Evolutionary conservation across 2,329 filamentous ascomycete genomes (phyloP), one percentile per base, ranked within the genome.

Genomic region (Pseudogymnoascus sp.): DNA sequence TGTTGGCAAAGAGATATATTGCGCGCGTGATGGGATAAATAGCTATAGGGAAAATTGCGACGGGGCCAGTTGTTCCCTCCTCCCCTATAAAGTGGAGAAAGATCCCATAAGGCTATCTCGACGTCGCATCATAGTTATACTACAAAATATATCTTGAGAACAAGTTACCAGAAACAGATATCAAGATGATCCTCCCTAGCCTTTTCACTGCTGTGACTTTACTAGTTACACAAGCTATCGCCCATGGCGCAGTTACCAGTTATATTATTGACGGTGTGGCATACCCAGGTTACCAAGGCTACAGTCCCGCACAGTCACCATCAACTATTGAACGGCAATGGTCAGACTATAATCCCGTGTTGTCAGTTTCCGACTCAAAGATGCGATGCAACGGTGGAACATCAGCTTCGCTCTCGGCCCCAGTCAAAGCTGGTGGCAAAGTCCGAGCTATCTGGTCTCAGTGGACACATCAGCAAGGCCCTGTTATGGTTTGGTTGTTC

Each of bases 391-490:
- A 83, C 69, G 80, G 80, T 60, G 81, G 81, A 62, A 75, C 77
- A 62, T 75, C 78, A 26, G 75, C 81, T 5, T 71, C 73, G 1
- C 69, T 79, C 5, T 72, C 71, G 33, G 81, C 79, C 1, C 72
- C 74, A 33, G 71, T 81, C 62, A 70, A 74, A 5, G 79, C 81
- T 4, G 81, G 81, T 35, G 66, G 71, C 15, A 76, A 73, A 47
- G 72, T 84, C 59, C 78, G 77, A 8, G 78, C 81, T 13, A 71
- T 77, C 65, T 83, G 81, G 80, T 69, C 71, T 37, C 81, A 84
- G 69, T 84, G 82, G 81, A 84, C 81, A 0, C 81, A 84, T 68
- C 71, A 76, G 61, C 81, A 84, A 67, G 82, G 81, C 1, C 82
- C 82, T 13, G 79, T 84, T 40, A 81, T 84, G 76, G 81, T 84